Percentiles rank a stretch among this genome's conserved stretches.
Evolutionary conservation across 2,329 filamentous ascomycete species (phyloP).

Genomic region (Xylariaceae sp.): DNA sequence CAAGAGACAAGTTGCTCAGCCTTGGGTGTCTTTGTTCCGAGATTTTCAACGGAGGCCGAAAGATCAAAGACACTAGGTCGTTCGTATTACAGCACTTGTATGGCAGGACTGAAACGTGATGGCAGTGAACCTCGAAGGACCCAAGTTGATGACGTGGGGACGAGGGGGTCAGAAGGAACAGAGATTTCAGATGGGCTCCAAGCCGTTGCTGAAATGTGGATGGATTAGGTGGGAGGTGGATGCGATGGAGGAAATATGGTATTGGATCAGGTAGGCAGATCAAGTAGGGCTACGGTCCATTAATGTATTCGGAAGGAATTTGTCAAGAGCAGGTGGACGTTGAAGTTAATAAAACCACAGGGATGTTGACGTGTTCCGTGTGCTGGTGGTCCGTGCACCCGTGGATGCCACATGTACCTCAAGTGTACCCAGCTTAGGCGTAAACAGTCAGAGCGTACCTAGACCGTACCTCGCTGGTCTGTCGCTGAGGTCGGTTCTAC

Average conservation of each 20-base stretch:
- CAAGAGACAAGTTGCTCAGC: background rate
- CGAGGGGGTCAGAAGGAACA: background rate
- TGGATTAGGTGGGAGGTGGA: background rate
- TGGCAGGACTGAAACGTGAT: background rate
- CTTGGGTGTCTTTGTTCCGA: conserved; percentile 11
- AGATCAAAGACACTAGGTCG: background rate
- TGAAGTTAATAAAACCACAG: background rate
- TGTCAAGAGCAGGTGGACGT: background rate
- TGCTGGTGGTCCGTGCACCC: background rate
- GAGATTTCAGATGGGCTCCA: background rate
- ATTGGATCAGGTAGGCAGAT: no score
- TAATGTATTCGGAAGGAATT: no score
- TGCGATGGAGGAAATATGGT: background rate
- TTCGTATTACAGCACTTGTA: background rate
- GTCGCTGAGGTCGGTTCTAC: no score
- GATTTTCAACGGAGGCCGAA: background rate
- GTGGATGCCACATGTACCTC: background rate
- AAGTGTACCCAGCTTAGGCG: no score
- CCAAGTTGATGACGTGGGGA: conserved; percentile 1
- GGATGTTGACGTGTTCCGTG: background rate
- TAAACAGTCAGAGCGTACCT: no score
- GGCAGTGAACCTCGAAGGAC: background rate
- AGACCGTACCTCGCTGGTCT: no score
- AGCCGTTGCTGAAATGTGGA: background rate
- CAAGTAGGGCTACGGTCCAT: no score